Evolutionary conservation across 768 basidiomycete species (phyloP).

Genomic region (Sarcomyxa edulis): DNA sequence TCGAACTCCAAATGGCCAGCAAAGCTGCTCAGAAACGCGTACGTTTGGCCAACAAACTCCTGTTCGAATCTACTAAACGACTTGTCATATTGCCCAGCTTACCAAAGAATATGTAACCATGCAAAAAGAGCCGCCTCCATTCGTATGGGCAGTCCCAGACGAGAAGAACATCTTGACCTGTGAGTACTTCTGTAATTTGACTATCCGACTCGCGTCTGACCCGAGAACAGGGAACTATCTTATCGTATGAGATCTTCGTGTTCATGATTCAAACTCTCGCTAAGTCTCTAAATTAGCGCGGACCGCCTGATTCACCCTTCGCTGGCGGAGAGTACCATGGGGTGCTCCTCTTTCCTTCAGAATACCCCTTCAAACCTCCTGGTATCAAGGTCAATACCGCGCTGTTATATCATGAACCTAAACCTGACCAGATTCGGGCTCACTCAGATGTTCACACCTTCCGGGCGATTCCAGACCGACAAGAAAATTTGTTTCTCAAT

Average conservation of each 20-base stretch:
- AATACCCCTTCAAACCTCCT: slow-evolving; percentile 96
- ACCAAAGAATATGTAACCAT: slow-evolving; percentile 87
- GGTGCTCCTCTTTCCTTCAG: slow-evolving; percentile 84
- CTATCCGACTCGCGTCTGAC: slow-evolving; percentile 4
- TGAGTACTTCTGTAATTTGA: slow-evolving; percentile 36
- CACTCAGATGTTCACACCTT: slow-evolving; percentile 84
- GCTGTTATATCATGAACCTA: neutral
- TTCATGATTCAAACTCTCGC: slow-evolving; percentile 3
- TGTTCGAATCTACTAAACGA: too few relatives aligned
- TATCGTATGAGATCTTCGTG: slow-evolving; percentile 52
- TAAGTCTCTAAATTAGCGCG: slow-evolving; percentile 65
- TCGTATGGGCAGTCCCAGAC: slow-evolving; percentile 92
- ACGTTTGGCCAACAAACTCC: slow-evolving; percentile 11
- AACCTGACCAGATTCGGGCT: neutral
- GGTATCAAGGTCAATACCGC: slow-evolving; percentile 74
- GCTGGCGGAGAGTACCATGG: slow-evolving; percentile 94
- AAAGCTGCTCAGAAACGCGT: slow-evolving; percentile 88
- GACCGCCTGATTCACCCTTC: slow-evolving; percentile 91
- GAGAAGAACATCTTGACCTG: slow-evolving; percentile 97
- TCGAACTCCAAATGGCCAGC: slow-evolving; percentile 85
- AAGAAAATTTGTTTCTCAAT: slow-evolving; percentile 98
- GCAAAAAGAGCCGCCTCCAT: slow-evolving; percentile 93
- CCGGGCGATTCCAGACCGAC: slow-evolving; percentile 86
- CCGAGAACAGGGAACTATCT: slow-evolving; percentile 80
- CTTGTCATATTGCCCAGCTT: too few relatives aligned